These are phyloP conservation scores for Epichloe uncinata DNA, from an alignment of 2,329 filamentous ascomycete species.

Conservation along the genomic window DNA sequence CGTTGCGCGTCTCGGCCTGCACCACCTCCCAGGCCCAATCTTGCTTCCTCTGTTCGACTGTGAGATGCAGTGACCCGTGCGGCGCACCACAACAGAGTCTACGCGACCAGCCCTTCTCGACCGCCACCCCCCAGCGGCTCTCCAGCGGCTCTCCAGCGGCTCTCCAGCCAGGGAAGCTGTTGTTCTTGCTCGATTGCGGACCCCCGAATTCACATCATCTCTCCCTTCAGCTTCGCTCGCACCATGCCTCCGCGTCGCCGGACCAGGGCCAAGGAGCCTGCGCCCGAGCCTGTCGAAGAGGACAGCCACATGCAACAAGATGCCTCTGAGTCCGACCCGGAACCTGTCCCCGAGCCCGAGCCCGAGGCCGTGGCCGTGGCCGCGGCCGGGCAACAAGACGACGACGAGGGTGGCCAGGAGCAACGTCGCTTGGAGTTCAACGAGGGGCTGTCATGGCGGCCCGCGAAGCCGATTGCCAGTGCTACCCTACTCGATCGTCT, in stretches of 20 bases:
- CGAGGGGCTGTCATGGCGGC: constrained; percentile 79
- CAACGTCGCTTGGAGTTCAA: constrained; percentile 55
- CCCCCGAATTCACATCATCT: constrained; percentile 5
- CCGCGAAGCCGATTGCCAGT: constrained; percentile 77
- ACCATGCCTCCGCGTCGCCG: constrained; percentile 26
- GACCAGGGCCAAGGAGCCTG: constrained; percentile 19
- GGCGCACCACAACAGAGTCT: constrained; percentile 7
- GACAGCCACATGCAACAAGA: constrained; percentile 10
- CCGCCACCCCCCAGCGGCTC: not conserved
- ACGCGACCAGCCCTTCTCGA: constrained; percentile 8
- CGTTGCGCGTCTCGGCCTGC: constrained; percentile 1
- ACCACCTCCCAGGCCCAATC: not conserved
- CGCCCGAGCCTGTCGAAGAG: constrained; percentile 15
- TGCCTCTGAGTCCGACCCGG: constrained; percentile 9
- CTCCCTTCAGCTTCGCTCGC: constrained; percentile 9
- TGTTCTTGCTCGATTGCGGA: not conserved
- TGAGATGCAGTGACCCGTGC: constrained; percentile 14
- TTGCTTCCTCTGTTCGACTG: constrained; percentile 4
- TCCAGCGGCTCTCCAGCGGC: not conserved
- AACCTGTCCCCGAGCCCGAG: constrained; percentile 3
- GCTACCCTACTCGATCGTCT: constrained; percentile 71
- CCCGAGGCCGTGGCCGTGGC: constrained; percentile 3
- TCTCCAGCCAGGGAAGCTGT: constrained; percentile 1
- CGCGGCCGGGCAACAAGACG: constrained; percentile 1
- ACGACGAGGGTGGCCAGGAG: constrained; percentile 6